A percentile compares a stretch with the other conserved stretches of the same genome.
These are phyloP conservation scores for Salix viminalis DNA, from an alignment of 345 rosid genomes.

Conservation along the genomic window DNA sequence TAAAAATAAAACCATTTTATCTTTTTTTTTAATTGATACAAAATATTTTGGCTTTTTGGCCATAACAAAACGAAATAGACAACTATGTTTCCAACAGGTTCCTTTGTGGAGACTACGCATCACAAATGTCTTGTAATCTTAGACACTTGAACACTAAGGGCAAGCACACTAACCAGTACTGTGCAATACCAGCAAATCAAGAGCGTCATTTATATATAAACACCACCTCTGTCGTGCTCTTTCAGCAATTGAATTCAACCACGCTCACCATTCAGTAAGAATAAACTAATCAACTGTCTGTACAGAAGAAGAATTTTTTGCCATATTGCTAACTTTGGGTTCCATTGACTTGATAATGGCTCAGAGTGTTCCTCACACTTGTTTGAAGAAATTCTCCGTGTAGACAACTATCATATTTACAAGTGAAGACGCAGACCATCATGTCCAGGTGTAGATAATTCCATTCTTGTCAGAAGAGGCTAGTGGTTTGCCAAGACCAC, in stretches of 20 bases:
- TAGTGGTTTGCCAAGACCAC: slow-evolving; percentile 86
- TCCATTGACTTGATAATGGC: neutral
- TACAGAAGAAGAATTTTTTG: neutral
- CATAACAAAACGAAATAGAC: no score
- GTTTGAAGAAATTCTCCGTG: neutral
- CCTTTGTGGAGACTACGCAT: no score
- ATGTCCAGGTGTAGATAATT: slow-evolving; percentile 74
- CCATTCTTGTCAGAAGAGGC: slow-evolving; percentile 89
- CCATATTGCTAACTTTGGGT: neutral
- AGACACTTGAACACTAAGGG: no score
- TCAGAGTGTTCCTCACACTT: neutral
- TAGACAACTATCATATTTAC: neutral
- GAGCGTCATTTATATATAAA: neutral
- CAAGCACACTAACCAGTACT: no score
- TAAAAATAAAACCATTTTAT: no score
- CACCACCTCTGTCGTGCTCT: neutral
- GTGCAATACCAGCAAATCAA: no score
- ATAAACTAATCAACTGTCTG: neutral
- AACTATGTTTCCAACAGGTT: no score
- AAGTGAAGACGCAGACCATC: slow-evolving; percentile 7
- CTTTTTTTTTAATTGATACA: no score
- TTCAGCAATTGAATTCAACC: neutral
- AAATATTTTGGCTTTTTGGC: no score
- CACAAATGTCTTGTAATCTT: no score
- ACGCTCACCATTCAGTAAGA: neutral